A percentile compares a stretch with the other conserved stretches of the same genome.
Conservation (phyloP, 768 basidiomycete species). For the Daedalea quercina region DNA sequence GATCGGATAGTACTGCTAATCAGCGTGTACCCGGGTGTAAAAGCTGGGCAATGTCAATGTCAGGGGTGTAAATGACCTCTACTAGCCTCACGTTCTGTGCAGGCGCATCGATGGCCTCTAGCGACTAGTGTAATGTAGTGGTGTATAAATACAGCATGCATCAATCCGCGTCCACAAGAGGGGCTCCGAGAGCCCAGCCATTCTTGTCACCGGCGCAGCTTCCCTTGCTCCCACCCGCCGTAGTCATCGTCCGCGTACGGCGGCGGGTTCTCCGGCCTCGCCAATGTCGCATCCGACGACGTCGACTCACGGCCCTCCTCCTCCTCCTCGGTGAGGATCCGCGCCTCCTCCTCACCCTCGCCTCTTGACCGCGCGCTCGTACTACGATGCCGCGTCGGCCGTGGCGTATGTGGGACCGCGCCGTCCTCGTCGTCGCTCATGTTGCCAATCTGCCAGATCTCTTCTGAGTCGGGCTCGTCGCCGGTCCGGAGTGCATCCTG, state of each 20-base stretch:
- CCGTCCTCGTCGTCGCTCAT: slow-evolving; percentile 61
- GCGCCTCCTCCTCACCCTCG: slow-evolving; percentile 18
- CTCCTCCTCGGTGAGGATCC: slow-evolving; percentile 14
- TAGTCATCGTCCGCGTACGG: slow-evolving; percentile 18
- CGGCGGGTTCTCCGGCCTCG: slow-evolving; percentile 12
- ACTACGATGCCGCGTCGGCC: neutral
- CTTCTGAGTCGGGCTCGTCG: slow-evolving; percentile 32
- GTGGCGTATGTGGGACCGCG: slow-evolving; percentile 23
- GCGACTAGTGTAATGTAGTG: neutral
- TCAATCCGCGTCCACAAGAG: neutral
- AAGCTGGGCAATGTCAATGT: too few species aligned
- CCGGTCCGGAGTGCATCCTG: slow-evolving; percentile 26
- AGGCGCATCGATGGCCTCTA: too few species aligned
- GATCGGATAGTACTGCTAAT: too few species aligned
- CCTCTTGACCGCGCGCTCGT: slow-evolving; percentile 6
- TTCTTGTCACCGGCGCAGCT: neutral
- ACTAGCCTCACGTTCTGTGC: too few species aligned
- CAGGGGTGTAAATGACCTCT: too few species aligned
- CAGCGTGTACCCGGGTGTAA: too few species aligned
- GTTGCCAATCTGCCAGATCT: slow-evolving; percentile 69
- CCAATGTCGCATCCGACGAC: slow-evolving; percentile 32
- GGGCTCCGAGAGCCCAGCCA: neutral
- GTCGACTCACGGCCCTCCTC: slow-evolving; percentile 30
- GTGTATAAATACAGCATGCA: neutral
- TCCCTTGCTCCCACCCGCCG: slow-evolving; percentile 15